Evolutionary conservation across 371 early-diverging fungal genomes (phyloP).

Genomic region (Rhizomucor pusillus): DNA sequence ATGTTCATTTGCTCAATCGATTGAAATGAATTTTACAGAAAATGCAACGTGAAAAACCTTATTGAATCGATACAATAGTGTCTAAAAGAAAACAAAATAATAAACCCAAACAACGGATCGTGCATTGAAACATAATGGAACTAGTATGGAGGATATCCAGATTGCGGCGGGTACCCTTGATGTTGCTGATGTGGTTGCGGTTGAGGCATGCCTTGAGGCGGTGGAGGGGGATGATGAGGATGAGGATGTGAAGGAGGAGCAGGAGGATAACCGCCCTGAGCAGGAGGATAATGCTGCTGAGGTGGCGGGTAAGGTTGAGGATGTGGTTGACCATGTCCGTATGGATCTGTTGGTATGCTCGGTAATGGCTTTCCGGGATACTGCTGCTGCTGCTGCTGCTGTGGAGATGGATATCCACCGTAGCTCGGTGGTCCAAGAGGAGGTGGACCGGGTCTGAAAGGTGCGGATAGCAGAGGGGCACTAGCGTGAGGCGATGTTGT

Average conservation of each 20-base stretch:
- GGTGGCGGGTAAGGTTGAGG: slow-evolving; percentile 6
- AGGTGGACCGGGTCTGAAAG: slow-evolving; percentile 13
- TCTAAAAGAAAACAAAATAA: too few species aligned
- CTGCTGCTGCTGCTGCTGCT: not conserved
- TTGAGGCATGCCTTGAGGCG: not conserved
- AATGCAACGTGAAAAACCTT: too few species aligned
- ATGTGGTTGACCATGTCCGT: slow-evolving; percentile 2
- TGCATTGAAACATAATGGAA: too few species aligned
- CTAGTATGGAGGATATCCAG: too few species aligned
- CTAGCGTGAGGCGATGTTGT: not conserved
- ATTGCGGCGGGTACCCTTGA: slow-evolving; percentile 4
- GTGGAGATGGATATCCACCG: slow-evolving; percentile 12
- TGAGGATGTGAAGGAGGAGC: not conserved
- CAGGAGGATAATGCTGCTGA: slow-evolving; percentile 12
- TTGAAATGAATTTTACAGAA: too few species aligned
- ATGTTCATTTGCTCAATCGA: too few species aligned
- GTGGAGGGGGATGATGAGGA: too few species aligned
- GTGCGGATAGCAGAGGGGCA: slow-evolving; percentile 17
- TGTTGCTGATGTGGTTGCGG: not conserved
- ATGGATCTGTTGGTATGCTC: slow-evolving; percentile 9
- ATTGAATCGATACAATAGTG: too few species aligned
- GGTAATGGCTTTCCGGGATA: slow-evolving; percentile 12
- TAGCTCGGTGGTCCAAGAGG: slow-evolving; percentile 5
- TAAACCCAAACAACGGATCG: too few species aligned
- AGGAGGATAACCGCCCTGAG: slow-evolving; percentile 16